Conservation (phyloP, 352 stramenopile species). For the Pythium coloratum region DNA sequence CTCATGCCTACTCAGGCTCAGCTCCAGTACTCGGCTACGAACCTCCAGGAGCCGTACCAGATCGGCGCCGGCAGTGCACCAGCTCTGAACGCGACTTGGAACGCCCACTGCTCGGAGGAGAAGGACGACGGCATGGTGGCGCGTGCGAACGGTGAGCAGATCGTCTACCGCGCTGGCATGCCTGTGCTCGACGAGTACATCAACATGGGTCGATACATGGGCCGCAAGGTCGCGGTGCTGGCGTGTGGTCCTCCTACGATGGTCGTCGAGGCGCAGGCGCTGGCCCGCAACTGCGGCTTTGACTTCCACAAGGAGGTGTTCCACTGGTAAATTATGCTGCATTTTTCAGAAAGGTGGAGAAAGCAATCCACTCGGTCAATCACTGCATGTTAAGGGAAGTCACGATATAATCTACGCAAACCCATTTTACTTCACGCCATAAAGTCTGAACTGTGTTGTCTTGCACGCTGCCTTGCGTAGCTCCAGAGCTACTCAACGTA, state of each 20-base stretch:
- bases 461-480: background rate
- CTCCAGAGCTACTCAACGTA: conserved; percentile 58
- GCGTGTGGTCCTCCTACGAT: conserved; percentile 75
- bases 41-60: conserved; percentile 53
- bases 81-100: conserved; percentile 54
- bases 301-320: conserved; percentile 88
- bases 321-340: conserved; percentile 54
- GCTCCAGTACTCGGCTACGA: conserved; percentile 31
- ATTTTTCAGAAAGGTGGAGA: background rate
- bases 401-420: background rate
- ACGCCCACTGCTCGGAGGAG: conserved; percentile 63
- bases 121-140: conserved; percentile 43
- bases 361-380: conserved; percentile 11
- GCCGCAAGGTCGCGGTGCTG: conserved; percentile 63
- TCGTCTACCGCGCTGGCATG: conserved; percentile 52
- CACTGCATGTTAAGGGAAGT: background rate
- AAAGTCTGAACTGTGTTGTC: background rate
- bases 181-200: conserved; percentile 70
- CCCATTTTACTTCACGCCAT: background rate
- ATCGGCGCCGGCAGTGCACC: conserved; percentile 25
- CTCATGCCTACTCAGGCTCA: conserved; percentile 59
- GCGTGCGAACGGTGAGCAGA: conserved; percentile 50
- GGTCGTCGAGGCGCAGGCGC: conserved; percentile 59
- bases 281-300: conserved; percentile 65
- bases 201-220: conserved; percentile 65